Percentiles rank a stretch among this genome's conserved stretches.
These are phyloP conservation scores for Sugiyamaella grinbergsii DNA, from an alignment of 1,139 yeast genomes.

Conservation along the genomic window DNA sequence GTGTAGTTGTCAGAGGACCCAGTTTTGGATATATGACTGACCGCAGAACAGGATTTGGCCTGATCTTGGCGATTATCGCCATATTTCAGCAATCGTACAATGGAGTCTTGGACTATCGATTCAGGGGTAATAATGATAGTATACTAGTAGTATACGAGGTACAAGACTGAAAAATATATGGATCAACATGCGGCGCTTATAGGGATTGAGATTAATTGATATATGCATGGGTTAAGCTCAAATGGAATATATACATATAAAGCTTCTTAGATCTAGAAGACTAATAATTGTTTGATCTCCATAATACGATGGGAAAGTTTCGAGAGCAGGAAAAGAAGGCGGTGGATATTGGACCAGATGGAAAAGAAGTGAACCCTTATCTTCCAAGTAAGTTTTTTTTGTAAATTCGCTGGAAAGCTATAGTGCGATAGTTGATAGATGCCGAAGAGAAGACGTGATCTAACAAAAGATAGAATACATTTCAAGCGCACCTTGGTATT, in stretches of 20 bases:
- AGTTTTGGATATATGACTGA: neutral
- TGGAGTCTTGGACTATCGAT: neutral
- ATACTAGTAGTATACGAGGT: too few species aligned
- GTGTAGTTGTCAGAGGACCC: too few species aligned
- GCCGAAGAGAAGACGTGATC: neutral
- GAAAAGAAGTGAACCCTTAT: conserved; percentile 43
- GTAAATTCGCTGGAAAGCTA: too few species aligned
- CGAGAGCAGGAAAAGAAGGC: conserved; percentile 7
- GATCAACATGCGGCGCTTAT: neutral
- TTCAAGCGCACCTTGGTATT: conserved; percentile 55
- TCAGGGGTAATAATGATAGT: conserved; percentile 7
- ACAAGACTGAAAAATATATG: conserved; percentile 4
- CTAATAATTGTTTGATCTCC: neutral
- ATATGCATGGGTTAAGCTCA: neutral
- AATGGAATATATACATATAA: neutral
- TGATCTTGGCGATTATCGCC: neutral
- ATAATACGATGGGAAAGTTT: conserved; percentile 5
- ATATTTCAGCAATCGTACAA: neutral
- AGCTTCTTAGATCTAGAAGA: neutral
- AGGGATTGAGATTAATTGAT: neutral
- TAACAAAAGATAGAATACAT: conserved; percentile 24
- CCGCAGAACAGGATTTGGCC: neutral
- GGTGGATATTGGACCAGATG: conserved; percentile 39
- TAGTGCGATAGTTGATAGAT: too few species aligned
- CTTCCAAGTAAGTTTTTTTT: conserved; percentile 36